Evolutionary conservation across 805 yeast genomes (phyloP), one percentile per base, ranked within the genome.

Genomic region (Candida peoriensis): DNA sequence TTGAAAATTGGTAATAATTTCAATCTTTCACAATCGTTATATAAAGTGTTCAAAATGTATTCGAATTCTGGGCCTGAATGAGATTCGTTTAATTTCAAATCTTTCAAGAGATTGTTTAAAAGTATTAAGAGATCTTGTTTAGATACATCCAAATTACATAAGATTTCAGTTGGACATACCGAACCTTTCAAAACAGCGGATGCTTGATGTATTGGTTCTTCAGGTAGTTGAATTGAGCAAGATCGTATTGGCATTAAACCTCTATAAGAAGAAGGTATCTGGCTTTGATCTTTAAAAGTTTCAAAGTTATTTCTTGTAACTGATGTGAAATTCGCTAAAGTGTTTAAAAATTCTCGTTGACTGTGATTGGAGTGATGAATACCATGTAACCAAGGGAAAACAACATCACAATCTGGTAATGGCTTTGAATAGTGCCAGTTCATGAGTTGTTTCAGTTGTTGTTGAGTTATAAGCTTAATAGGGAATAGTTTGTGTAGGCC

Each of bases 361-460:
- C 44, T 37, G 23, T 31, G 48, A 18, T 45, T 47, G 14, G 63
- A 47, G 24, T 50, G 46, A 35, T 46, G 47, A 36, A 57, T 44
- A 19, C 95, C 93, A 55, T 89, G 96, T 18, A 86, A 64, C 96
- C 96, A 88, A 1, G 97, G 97, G 48, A 88, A 89, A 70, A 89
- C 74, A 9, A 52, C 51, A 17, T 67, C 71, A 14, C 89, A 80
- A 4, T 72, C 73, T 0, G 96, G 95, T 26, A 80, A 51, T 3
- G 64, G 61, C 21, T 46, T 44, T 3, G 47, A 40, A 27, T 48
- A 47, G 34, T 53, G 50, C 42, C 41, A 38, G 22, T 47, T 42
- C 26, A 42, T 37, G 3, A 52, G 28, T 4, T 40, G 22, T 19
- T 39, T 45, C 36, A 47, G 34, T 16, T 50, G 48, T 3, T 20